These are phyloP conservation scores for Zychaea mexicana DNA, from an alignment of 371 early-diverging fungal genomes.

Conservation along the genomic window DNA sequence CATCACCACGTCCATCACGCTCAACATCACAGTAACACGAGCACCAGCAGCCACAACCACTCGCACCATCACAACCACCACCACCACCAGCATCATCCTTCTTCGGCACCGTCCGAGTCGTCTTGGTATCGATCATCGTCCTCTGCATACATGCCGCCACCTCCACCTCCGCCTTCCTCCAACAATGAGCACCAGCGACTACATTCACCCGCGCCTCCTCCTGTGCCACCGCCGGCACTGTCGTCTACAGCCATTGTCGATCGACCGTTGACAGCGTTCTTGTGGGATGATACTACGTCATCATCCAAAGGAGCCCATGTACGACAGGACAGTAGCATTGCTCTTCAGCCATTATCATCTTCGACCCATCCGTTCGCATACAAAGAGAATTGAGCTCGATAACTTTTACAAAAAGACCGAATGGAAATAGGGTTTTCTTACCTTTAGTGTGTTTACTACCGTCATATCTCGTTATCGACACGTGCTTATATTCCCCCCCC, in stretches of 20 bases:
- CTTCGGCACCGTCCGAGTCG: not conserved
- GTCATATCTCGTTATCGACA: no score
- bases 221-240: slow-evolving; percentile 10
- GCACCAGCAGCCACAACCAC: no score
- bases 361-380: not conserved
- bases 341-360: slow-evolving; percentile 1
- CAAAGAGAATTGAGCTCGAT: no score
- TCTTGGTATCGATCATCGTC: slow-evolving; percentile 8
- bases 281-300: slow-evolving; percentile 28
- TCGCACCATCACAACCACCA: no score
- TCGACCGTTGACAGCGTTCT: slow-evolving; percentile 41
- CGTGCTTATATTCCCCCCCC: no score
- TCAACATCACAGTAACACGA: no score
- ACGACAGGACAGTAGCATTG: slow-evolving; percentile 5
- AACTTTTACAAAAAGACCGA: no score
- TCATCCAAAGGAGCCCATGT: not conserved
- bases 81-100: not conserved
- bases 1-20: no score
- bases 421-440: no score
- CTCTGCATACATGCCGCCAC: not conserved
- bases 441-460: no score
- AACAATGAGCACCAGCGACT: not conserved
- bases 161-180: slow-evolving; percentile 7
- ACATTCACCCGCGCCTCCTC: slow-evolving; percentile 9
- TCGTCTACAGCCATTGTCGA: slow-evolving; percentile 22